Percentiles rank a stretch among this genome's conserved stretches.
Evolutionary conservation across 345 rosid species (phyloP).

Genomic region (Atalantia buxifolia): DNA sequence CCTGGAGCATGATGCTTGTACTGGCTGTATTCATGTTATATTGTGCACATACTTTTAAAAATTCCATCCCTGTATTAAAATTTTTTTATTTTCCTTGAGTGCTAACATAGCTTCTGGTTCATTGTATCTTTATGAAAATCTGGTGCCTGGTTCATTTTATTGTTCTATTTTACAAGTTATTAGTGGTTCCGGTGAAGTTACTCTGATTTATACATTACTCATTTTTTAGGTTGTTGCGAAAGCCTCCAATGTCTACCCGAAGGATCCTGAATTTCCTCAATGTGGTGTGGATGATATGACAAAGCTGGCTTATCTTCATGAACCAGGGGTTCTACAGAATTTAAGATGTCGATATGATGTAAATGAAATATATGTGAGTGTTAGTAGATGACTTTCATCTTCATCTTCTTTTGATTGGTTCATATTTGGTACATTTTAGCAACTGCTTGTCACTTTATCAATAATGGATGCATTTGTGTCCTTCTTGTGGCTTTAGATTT

Average conservation of each 20-base stretch:
- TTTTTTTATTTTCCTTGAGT: not conserved
- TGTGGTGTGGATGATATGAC: slow-evolving; percentile 97
- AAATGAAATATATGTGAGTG: slow-evolving; percentile 92
- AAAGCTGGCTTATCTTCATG: slow-evolving; percentile 90
- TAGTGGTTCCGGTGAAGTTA: not conserved
- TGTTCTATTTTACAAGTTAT: slow-evolving; percentile 8
- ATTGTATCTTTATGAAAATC: not conserved
- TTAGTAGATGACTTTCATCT: slow-evolving; percentile 2
- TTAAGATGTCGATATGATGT: slow-evolving; percentile 64
- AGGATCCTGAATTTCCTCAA: slow-evolving; percentile 85
- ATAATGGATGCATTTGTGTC: not conserved
- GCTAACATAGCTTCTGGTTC: not conserved
- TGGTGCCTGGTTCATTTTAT: slow-evolving; percentile 1
- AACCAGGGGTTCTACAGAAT: slow-evolving; percentile 92
- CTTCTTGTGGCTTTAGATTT: not conserved
- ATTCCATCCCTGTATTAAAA: not conserved
- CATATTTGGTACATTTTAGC: not conserved
- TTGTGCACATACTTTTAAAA: not conserved
- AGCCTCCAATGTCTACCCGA: slow-evolving; percentile 56
- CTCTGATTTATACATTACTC: not conserved
- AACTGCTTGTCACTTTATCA: not conserved
- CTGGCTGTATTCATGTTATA: not conserved
- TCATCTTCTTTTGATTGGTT: not conserved
- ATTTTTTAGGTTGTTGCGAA: slow-evolving; percentile 61
- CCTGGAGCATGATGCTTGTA: not conserved